Base-by-base conservation (phyloP, 192 early-diverging fungal species). In the Coemansia sp. region DNA sequence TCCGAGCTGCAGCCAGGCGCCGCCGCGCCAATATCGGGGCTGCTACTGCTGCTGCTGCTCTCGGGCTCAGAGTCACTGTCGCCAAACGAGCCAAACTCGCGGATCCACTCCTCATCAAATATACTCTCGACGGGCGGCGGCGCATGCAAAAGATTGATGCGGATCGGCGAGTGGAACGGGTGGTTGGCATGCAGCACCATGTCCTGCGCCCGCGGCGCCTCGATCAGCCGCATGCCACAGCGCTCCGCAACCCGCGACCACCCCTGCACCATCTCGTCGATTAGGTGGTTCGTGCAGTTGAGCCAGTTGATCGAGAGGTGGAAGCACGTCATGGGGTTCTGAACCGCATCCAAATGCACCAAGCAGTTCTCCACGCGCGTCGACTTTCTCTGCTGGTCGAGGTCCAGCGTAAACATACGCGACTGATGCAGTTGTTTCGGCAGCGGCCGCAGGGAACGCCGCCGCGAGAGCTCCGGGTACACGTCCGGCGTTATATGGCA, bases 241-340 rank as follows among this genome's bases (percentile, higher is more conserved):
- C 90, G 89, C 65, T 96, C 94, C 2, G 94, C 94, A 29, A 85
- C 83, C 7, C 92, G 71, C 39, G 83, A 67, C 97, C 97, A 99
- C 6, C 78, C 76, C 39, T 83, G 85, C 25, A 98, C 82, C 56
- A 95, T 71, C 45, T 98, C 95, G 62, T 97, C 93, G 14, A 99
- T 89, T 38, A 94, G 70, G 38, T 91, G 74, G 10, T 94, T 91
- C 2, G 94, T 96, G 76, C 96, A 99, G 41, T 93, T 94, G 17
- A 98, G 78, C 97, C 97, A 99, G 80, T 96, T 90, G 19, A 99
- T 68, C 67, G 95, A 93, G 54, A 98, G 89, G 64, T 98, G 95
- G 68, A 94, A 99, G 71, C 94, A 94, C 53, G 91, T 87, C 58
- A 86, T 85, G 19, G 94, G 86, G 64, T 96, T 96, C 76, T 97